Base-by-base conservation (phyloP, 2,329 filamentous ascomycete genomes). In the Diaporthe sp. region DNA sequence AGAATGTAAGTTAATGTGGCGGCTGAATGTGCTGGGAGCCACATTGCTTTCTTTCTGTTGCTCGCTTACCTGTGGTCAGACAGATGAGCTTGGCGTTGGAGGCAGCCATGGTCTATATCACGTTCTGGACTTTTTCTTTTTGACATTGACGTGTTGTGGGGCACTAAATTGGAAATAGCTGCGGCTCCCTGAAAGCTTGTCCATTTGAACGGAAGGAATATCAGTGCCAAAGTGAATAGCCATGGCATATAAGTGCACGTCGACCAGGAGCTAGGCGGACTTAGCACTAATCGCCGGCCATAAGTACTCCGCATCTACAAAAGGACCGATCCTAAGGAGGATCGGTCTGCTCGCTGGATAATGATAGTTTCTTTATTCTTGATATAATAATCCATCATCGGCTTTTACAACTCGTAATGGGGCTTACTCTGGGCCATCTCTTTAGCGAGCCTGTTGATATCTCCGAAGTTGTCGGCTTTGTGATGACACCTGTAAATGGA, bases 211-310 rank as follows among this genome's bases (percentile, higher is more conserved):
- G 31, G 2, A 17, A 17, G 3, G 1, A 44, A 31, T 7, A 44
- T 9, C 10, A 19, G 7, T 31, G 2, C 5, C 31, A 39, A 12
- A n/a, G 19, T 59, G 22, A 61, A n/a, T 1, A 49, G 17, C 44
- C 3, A 34, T 34, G 25, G 22, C 17, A 39, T 19, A 22, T 49
- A 49, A 34, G 22, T 67, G 19, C 10, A 9, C 4, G 25, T 65
- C 17, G 61, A 15, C 17, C 28, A n/a, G 61, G 61, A 67, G 61
- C 44, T 67, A 67, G 44, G 28, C 61, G 61, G 61, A 67, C 61
- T 67, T 49, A 67, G 61, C 25, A 37, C 28, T 51, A n/a, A 67
- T 67, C 42, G 19, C 61, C 61, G 61, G 39, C 22, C 44, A 37
- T 49, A 25, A 34, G 10, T 25, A n/a, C 28, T 34, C 12, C 10